These are phyloP conservation scores for Nakazawaea pomicola DNA, from an alignment of 805 yeast species.

Conservation along the genomic window DNA sequence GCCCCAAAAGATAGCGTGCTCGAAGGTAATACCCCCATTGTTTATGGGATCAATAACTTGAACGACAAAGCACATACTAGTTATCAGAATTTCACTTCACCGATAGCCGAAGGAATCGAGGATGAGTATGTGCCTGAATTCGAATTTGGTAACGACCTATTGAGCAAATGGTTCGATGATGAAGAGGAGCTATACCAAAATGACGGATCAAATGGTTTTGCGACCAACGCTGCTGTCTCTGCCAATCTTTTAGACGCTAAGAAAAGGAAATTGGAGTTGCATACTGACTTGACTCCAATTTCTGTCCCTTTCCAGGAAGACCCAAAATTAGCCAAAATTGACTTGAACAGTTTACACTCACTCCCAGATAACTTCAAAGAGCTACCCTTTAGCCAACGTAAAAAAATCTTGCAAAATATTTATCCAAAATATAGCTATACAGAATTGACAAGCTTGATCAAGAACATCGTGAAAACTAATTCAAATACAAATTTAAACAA, in stretches of 20 bases:
- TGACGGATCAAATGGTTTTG: no score
- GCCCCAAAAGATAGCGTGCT: neutral
- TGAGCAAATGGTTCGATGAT: slow-evolving; percentile 41
- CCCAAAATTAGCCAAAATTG: slow-evolving; percentile 3
- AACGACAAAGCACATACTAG: slow-evolving; percentile 5
- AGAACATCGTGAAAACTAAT: slow-evolving; percentile 1
- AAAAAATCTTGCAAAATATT: slow-evolving; percentile 32
- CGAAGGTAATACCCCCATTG: no score
- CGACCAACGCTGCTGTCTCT: no score
- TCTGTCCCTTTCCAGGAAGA: slow-evolving; percentile 1
- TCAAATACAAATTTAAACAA: neutral
- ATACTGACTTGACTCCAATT: slow-evolving; percentile 9
- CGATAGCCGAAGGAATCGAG: slow-evolving; percentile 43
- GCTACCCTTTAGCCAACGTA: slow-evolving; percentile 58
- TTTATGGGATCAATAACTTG: slow-evolving; percentile 16
- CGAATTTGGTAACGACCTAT: slow-evolving; percentile 44
- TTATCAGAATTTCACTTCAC: slow-evolving; percentile 16
- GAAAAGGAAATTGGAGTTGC: slow-evolving; percentile 5
- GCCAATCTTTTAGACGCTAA: neutral
- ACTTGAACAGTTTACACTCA: slow-evolving; percentile 8
- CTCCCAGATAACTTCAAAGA: slow-evolving; percentile 50
- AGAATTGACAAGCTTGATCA: slow-evolving; percentile 23
- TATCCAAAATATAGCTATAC: slow-evolving; percentile 32
- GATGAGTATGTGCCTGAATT: slow-evolving; percentile 78
- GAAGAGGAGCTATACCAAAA: slow-evolving; percentile 9